Percentiles rank a stretch among this genome's conserved stretches.
These are phyloP conservation scores for Aureobasidium sp. DNA, from an alignment of 2,329 filamentous ascomycete genomes.

Conservation along the genomic window DNA sequence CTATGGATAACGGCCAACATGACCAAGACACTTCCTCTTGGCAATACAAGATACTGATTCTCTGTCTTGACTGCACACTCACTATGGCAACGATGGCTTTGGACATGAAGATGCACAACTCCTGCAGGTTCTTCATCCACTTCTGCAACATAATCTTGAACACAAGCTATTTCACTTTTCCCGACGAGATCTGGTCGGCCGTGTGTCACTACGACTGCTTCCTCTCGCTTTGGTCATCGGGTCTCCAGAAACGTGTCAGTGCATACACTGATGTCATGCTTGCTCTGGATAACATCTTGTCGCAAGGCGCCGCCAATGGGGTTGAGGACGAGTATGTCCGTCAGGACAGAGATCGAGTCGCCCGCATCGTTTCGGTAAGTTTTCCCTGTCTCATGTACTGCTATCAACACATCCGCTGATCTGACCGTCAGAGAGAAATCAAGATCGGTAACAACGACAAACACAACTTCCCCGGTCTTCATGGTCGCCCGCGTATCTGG, in stretches of 20 bases:
- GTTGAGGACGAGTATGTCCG: slow-evolving; percentile 1
- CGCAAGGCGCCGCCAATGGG: not conserved
- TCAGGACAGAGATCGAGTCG: slow-evolving; percentile 3
- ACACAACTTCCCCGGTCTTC: slow-evolving; percentile 6
- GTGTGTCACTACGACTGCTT: slow-evolving; percentile 4
- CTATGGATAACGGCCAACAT: not conserved
- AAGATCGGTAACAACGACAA: not conserved
- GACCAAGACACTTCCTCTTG: not conserved
- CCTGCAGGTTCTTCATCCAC: not conserved
- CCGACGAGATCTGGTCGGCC: not conserved
- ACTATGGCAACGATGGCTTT: not conserved
- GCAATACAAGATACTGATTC: not conserved
- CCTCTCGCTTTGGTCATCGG: not conserved
- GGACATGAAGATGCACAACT: not conserved
- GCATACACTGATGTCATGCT: not conserved
- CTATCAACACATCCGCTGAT: not conserved
- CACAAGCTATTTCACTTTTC: not conserved
- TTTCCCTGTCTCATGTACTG: not conserved
- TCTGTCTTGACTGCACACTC: not conserved
- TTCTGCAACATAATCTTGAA: not conserved
- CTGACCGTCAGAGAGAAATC: not conserved
- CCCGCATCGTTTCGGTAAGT: slow-evolving; percentile 1
- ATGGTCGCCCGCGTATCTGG: not conserved
- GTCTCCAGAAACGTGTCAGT: not conserved
- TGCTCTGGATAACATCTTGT: not conserved